A percentile compares a stretch with the other conserved stretches of the same genome.
These are phyloP conservation scores for Neofusicoccum sp. DNA, from an alignment of 2,329 filamentous ascomycete species.

Conservation along the genomic window DNA sequence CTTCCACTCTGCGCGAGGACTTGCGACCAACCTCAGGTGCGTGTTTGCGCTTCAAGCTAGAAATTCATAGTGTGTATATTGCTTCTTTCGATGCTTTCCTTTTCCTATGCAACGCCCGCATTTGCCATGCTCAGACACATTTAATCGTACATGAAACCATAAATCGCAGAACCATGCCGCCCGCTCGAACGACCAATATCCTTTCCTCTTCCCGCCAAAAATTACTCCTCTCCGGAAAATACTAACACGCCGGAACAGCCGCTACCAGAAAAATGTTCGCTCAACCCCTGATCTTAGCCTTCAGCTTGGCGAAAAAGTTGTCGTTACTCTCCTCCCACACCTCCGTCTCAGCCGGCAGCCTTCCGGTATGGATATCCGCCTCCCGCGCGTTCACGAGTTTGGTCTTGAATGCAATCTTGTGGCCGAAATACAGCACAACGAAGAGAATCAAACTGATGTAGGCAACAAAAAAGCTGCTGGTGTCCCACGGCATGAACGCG, in stretches of 20 bases:
- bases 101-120: not conserved
- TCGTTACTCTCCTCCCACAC: conserved; percentile 22
- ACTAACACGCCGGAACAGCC: not conserved
- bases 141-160: not conserved
- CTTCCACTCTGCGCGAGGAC: no score
- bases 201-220: not conserved
- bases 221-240: not conserved
- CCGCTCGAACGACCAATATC: conserved; percentile 4
- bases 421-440: conserved; percentile 59
- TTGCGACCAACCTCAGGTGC: no score
- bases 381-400: conserved; percentile 44
- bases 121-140: not conserved
- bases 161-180: not conserved
- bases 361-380: conserved; percentile 47
- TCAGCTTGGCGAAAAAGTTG: conserved; percentile 18
- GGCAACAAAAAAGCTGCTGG: conserved; percentile 40
- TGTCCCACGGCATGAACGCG: conserved; percentile 43
- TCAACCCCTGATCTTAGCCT: conserved; percentile 1
- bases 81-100: not conserved
- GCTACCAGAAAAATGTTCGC: not conserved
- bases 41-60: no score
- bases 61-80: no score
- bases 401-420: conserved; percentile 51
- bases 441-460: conserved; percentile 45
- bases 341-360: conserved; percentile 28